A percentile compares a stretch with the other conserved stretches of the same genome.
phyloP scores from a whole-genome alignment of 2,329 filamentous ascomycete species.

The Fusarium sp. region DNA sequence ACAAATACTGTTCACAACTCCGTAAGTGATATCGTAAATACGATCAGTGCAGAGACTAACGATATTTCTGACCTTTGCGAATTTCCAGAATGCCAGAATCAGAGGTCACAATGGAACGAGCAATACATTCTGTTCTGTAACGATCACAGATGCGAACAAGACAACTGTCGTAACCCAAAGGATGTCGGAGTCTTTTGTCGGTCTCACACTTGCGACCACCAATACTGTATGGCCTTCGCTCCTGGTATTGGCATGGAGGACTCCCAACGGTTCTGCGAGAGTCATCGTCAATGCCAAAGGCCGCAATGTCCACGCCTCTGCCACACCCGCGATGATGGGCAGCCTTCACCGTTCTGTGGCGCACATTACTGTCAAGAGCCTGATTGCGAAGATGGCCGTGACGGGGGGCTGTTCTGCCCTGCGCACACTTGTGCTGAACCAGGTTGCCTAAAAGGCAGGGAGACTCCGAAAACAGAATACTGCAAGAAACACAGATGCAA shows the following conservation, averaged over 20 bases:
- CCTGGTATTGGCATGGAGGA: constrained; percentile 29
- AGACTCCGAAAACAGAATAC: constrained; percentile 11
- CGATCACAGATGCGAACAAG: constrained; percentile 45
- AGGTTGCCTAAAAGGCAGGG: constrained; percentile 39
- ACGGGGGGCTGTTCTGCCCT: constrained; percentile 37
- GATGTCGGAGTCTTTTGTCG: constrained; percentile 39
- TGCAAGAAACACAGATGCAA: constrained; percentile 47
- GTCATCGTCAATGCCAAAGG: constrained; percentile 44
- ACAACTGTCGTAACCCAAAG: constrained; percentile 37
- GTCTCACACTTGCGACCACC: constrained; percentile 45
- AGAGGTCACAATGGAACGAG: constrained; percentile 30
- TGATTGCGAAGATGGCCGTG: constrained; percentile 44
- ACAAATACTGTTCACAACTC: constrained; percentile 43
- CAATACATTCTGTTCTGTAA: constrained; percentile 43
- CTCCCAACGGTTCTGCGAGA: constrained; percentile 44
- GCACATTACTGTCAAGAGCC: constrained; percentile 46
- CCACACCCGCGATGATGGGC: constrained; percentile 44
- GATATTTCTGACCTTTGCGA: constrained; percentile 42
- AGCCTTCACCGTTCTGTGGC: constrained; percentile 44
- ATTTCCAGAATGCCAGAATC: constrained; percentile 39
- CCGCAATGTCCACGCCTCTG: constrained; percentile 42
- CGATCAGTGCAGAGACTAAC: neutral
- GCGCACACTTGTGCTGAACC: constrained; percentile 45
- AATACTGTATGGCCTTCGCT: constrained; percentile 42
- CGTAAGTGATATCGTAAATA: constrained; percentile 24